Conservation (phyloP, 192 early-diverging fungal species). For the Backusella psychrophila region DNA sequence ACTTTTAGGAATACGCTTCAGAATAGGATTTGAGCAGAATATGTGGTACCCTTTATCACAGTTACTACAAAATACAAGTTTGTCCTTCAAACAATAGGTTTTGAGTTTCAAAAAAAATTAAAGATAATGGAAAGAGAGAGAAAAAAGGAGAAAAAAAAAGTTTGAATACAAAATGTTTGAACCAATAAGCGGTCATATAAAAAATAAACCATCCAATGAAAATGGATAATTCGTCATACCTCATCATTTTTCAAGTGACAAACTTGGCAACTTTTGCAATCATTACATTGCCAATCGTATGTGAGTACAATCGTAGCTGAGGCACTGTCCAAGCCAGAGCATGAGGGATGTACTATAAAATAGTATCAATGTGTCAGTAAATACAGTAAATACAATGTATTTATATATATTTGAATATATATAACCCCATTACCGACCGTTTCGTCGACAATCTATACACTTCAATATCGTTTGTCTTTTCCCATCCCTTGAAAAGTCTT, state of each 20-base stretch:
- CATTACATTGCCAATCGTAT: constrained; percentile 48
- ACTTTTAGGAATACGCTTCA: constrained; percentile 41
- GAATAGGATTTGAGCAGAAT: constrained; percentile 41
- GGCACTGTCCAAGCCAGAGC: constrained; percentile 34
- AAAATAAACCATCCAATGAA: background rate
- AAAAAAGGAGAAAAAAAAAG: background rate
- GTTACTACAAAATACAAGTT: constrained; percentile 45
- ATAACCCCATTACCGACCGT: constrained; percentile 35
- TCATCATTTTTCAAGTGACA: constrained; percentile 43
- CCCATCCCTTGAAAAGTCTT: constrained; percentile 21
- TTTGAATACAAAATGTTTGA: background rate
- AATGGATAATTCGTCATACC: constrained; percentile 22
- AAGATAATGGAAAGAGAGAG: background rate
- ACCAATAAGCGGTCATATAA: background rate
- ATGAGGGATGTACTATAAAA: constrained; percentile 40
- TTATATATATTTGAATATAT: background rate
- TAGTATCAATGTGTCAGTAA: background rate
- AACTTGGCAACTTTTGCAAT: constrained; percentile 50
- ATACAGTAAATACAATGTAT: background rate
- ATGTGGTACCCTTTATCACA: constrained; percentile 51
- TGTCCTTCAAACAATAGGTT: constrained; percentile 27
- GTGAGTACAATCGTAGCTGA: constrained; percentile 33
- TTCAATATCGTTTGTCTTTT: constrained; percentile 32
- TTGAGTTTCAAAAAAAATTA: background rate
- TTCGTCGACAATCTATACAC: constrained; percentile 48